Evolutionary conservation across 2,329 filamentous ascomycete species (phyloP), one percentile per base, ranked within the genome.

Genomic region (Dendryphion nanum): DNA sequence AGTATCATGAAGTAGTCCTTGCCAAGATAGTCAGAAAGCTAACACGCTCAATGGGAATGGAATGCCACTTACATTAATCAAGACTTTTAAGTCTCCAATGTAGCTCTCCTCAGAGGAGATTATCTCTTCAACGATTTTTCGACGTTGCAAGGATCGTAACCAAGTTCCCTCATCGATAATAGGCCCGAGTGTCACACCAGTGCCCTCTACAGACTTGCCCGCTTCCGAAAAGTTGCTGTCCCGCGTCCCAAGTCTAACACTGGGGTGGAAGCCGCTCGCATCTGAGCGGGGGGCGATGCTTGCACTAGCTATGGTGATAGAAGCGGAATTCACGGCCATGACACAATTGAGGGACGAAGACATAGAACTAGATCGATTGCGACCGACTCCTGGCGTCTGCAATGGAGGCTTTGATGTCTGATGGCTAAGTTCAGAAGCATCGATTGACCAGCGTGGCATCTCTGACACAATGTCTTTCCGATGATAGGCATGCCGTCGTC

Each of bases 51-150:
- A n/a, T n/a, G n/a, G n/a, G n/a, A n/a, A n/a, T n/a, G n/a, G n/a
- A n/a, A n/a, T n/a, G 20, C 18, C 16, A 40, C 81, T 59, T 70
- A 91, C 90, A 67, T 94, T 89, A 61, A 86, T 85, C 42, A 97
- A 72, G 48, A 93, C 89, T 53, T 88, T 88, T 41, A 97, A 67
- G 55, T 95, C 91, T 13, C 83, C 81, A 52, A 97, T 83, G 61
- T 97, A 97, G 55, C 84, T 81, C 60, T 93, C 86, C 64, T 97
- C 93, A 0, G 90, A 95, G 40, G 71, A 78, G 44, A 96, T 81
- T 35, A 97, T 72, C 67, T 97, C 93, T 58, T 93, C 86, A 23
- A 97, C 68, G 26, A 95, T 82, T 45, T 83, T 82, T 12, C 88
- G 81, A 44, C 93, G 80, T 55, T 89, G 85, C 15, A 86, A 66